Base-by-base conservation (phyloP, 371 early-diverging fungal genomes). In the Nosema muscidifuracis region DNA sequence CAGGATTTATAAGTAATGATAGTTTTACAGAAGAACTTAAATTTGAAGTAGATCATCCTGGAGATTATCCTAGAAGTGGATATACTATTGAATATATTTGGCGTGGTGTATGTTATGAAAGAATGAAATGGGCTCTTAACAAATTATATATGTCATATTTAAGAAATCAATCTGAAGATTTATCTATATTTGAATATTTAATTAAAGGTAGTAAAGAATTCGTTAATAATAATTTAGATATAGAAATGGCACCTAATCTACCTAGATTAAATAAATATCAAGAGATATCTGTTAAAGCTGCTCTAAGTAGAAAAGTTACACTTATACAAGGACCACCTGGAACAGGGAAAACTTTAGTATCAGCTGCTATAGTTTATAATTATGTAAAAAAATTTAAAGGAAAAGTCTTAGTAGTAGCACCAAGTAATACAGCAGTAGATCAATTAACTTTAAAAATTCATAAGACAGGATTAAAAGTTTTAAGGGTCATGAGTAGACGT, bases 341-440 rank as follows among this genome's bases (percentile, higher is more conserved):
- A 34, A 82, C 73, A 7, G 75, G 97, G 70, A 96, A 97, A 81
- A 95, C 97, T 0, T 91, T 95, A 2, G 94, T 95, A 0, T 91
- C 92, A 0, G 93, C 95, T 2, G 91, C 93, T 2, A 87, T 97
- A 74, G 95, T 95, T 12, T 95, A 95, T 78, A 94, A 95, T 79
- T 84, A 96, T 16, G 90, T 92, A 63, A 90, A 90, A 26, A 26
- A 53, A 22, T 58, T 50, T 42, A 66, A 71, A 43, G 61, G 92
- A 9, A 93, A 91, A 84, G 89, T 97, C 7, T 83, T 97, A 44
- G 94, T 97, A 0, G 92, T 92, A 77, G 95, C 97, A 0, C 96
- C 98, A n/a, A 89, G 89, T 77, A 97, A 97, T 79, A 95, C 95
- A 0, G 98, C 98, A 34, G 96, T 95, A 0, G 97, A 97, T 83